Conservation (phyloP, 2,329 filamentous ascomycete genomes). For the Monosporascus sp. region DNA sequence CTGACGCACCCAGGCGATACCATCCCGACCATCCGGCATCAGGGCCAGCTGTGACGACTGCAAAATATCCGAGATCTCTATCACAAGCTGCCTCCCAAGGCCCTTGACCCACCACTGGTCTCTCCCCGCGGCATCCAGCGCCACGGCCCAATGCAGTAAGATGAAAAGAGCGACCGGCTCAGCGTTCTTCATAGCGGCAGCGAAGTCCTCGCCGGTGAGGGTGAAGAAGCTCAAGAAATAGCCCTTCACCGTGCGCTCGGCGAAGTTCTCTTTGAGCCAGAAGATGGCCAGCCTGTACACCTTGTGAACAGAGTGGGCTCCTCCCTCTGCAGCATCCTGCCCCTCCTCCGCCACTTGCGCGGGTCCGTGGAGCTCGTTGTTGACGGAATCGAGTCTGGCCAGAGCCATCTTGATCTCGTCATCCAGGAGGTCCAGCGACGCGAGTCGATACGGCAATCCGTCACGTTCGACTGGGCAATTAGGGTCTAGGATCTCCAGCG, state of each 20-base stretch:
- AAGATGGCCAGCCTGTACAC: conserved; percentile 16
- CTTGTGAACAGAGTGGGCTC: conserved; percentile 2
- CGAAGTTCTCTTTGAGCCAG: conserved; percentile 27
- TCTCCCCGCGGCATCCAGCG: conserved; percentile 20
- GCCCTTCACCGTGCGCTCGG: conserved; percentile 25
- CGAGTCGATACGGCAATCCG: conserved; percentile 2
- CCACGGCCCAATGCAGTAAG: conserved; percentile 32
- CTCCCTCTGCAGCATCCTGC: background rate
- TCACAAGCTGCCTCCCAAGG: conserved; percentile 15
- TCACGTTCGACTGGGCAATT: conserved; percentile 13
- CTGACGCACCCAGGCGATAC: conserved; percentile 20
- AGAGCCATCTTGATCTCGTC: conserved; percentile 14
- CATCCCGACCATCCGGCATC: conserved; percentile 18
- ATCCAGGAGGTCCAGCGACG: conserved; percentile 14
- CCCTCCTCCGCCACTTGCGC: background rate
- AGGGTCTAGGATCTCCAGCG: background rate
- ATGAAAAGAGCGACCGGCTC: conserved; percentile 32
- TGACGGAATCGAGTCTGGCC: conserved; percentile 14
- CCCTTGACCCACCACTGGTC: conserved; percentile 19
- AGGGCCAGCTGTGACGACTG: conserved; percentile 8
- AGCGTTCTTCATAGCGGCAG: conserved; percentile 19
- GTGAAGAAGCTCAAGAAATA: conserved; percentile 27
- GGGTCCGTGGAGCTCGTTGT: conserved; percentile 13
- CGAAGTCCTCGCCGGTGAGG: conserved; percentile 25
- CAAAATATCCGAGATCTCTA: conserved; percentile 21